Conservation (phyloP, 1,284 basidiomycete species). For the Pseudozyma hubeiensis region DNA sequence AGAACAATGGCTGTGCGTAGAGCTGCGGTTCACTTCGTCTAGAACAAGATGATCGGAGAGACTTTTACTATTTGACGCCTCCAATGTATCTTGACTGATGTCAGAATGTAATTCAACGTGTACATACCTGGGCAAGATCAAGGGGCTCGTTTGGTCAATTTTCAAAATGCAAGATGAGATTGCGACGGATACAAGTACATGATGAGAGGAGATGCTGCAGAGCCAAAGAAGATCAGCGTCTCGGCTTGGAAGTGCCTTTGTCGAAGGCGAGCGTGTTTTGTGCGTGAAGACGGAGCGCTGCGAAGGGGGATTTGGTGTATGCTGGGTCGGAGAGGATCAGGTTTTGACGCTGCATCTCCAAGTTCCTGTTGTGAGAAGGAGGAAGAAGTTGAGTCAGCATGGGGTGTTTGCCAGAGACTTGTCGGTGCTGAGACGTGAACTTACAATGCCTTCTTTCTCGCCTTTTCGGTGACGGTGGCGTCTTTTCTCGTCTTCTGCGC, state of each 20-base stretch:
- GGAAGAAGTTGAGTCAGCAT: not conserved
- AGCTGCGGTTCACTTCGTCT: not conserved
- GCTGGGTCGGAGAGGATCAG: conserved; percentile 58
- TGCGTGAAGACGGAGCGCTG: conserved; percentile 61
- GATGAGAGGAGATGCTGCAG: not conserved
- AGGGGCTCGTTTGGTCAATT: not conserved
- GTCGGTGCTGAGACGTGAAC: conserved; percentile 7
- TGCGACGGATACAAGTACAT: conserved; percentile 36
- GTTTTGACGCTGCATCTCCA: conserved; percentile 60
- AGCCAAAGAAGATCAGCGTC: conserved; percentile 9
- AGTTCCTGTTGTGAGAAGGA: conserved; percentile 21
- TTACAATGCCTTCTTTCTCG: conserved; percentile 57
- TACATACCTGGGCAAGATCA: conserved; percentile 1
- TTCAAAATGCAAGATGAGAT: conserved; percentile 3
- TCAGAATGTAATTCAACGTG: conserved; percentile 19
- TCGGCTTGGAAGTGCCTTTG: conserved; percentile 20
- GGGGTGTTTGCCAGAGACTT: too few species aligned
- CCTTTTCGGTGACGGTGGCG: conserved; percentile 53
- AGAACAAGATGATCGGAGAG: not conserved
- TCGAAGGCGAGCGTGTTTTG: conserved; percentile 60
- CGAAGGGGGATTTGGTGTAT: conserved; percentile 58
- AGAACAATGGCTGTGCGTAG: not conserved
- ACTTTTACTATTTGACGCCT: conserved; percentile 11
- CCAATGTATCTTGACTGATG: conserved; percentile 2
- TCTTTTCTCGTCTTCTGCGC: conserved; percentile 27